A percentile compares a stretch with the other conserved stretches of the same genome.
phyloP scores from a whole-genome alignment of 768 basidiomycete species.

The Coprinellus aureogranulatus region DNA sequence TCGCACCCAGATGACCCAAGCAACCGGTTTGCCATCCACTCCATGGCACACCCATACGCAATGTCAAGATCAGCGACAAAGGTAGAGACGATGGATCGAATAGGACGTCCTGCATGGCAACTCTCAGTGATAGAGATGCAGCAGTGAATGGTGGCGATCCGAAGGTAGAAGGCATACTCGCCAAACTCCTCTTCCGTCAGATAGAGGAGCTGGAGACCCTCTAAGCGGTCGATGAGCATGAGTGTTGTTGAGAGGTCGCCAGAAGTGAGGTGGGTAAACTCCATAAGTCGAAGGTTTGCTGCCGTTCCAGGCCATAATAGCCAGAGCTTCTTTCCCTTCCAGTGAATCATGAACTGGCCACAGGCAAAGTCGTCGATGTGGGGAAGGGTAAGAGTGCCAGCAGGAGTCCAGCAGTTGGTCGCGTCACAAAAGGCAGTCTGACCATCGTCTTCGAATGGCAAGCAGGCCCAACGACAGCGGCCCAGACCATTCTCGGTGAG shows the following conservation, averaged over 20 bases:
- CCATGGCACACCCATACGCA: no score
- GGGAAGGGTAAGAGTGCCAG: not conserved
- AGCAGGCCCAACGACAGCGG: not conserved
- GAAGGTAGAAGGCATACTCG: not conserved
- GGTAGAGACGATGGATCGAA: not conserved
- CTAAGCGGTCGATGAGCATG: not conserved
- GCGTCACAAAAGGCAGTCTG: not conserved
- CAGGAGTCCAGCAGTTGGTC: not conserved
- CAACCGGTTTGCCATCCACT: no score
- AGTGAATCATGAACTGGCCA: not conserved
- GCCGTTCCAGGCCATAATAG: not conserved
- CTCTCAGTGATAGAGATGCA: not conserved
- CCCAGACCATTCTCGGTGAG: not conserved
- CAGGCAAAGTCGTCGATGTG: not conserved
- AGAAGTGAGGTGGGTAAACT: not conserved
- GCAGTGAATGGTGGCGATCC: not conserved
- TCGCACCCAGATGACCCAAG: no score
- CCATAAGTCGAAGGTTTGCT: not conserved
- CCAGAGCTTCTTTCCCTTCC: not conserved
- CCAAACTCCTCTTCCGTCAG: not conserved
- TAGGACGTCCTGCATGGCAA: not conserved
- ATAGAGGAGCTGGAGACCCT: not conserved
- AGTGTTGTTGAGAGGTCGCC: not conserved
- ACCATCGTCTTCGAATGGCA: not conserved
- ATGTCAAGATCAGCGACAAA: no score